phyloP scores from a whole-genome alignment of 306 rosid species.

The Albizia julibrissin region DNA sequence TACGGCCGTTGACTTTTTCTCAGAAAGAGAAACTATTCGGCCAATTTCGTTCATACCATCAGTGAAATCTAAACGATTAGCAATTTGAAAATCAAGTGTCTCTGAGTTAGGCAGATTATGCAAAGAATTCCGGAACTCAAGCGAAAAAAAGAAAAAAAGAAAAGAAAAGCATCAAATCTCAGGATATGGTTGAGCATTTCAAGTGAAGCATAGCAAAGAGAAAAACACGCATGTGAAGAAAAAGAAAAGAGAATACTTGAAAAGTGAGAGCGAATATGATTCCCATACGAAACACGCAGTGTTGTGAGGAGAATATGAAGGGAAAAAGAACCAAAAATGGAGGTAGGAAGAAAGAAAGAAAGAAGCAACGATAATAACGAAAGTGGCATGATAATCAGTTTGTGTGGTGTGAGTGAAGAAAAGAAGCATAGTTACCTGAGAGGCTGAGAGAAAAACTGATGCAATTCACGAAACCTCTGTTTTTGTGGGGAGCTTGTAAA shows the following conservation, averaged over 20 bases:
- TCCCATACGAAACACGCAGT: not conserved
- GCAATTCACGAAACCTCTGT: not conserved
- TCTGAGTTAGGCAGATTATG: not conserved
- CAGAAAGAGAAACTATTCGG: not conserved
- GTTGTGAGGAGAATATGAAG: not conserved
- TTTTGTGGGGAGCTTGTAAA: not conserved
- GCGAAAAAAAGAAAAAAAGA: no score
- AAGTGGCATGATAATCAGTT: not conserved
- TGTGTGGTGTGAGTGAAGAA: not conserved
- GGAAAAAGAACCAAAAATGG: not conserved
- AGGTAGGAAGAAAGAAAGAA: not conserved
- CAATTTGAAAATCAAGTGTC: not conserved
- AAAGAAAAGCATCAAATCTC: not conserved
- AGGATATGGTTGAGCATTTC: not conserved
- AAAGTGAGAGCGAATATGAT: not conserved
- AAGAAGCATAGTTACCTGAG: not conserved
- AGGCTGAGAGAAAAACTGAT: not conserved
- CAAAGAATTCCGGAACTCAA: not conserved
- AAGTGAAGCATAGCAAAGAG: not conserved
- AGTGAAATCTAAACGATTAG: not conserved
- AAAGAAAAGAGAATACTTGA: not conserved
- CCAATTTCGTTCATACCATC: not conserved
- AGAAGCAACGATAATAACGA: not conserved
- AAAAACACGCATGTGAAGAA: not conserved
- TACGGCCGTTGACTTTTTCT: constrained; percentile 33